phyloP scores from a whole-genome alignment of 2,329 filamentous ascomycete genomes.

The Rasamsonia emersonii region DNA sequence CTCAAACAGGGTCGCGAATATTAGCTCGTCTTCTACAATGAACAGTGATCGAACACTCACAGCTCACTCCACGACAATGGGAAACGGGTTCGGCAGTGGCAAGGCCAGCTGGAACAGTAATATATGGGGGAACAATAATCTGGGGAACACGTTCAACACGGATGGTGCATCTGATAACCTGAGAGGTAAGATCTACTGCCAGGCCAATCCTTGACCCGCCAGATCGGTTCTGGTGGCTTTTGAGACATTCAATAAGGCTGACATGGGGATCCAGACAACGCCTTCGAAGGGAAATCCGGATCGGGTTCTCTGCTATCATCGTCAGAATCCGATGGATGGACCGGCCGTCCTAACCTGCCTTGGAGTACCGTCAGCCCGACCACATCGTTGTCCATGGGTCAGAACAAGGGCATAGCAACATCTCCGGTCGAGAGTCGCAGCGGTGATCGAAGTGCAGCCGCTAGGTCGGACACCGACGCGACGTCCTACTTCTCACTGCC shows the following conservation, averaged over 20 bases:
- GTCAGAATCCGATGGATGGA: constrained; percentile 61
- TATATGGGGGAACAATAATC: constrained; percentile 45
- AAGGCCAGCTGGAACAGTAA: constrained; percentile 38
- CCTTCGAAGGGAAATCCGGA: constrained; percentile 52
- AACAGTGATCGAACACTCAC: constrained; percentile 26
- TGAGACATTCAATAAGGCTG: constrained; percentile 2
- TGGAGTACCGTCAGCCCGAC: constrained; percentile 51
- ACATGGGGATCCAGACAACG: constrained; percentile 12
- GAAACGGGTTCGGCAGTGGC: constrained; percentile 36
- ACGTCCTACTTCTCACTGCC: constrained; percentile 40
- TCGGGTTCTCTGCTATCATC: constrained; percentile 61
- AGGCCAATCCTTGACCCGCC: background rate
- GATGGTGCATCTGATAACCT: constrained; percentile 39
- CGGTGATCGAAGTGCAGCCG: constrained; percentile 32
- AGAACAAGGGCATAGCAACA: constrained; percentile 40
- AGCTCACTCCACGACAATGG: constrained; percentile 31
- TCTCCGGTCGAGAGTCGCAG: constrained; percentile 53
- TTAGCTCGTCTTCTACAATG: constrained; percentile 26
- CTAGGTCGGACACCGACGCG: constrained; percentile 36
- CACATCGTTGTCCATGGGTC: constrained; percentile 37
- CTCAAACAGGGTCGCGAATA: constrained; percentile 30
- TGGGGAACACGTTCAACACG: constrained; percentile 36
- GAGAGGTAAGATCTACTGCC: constrained; percentile 35
- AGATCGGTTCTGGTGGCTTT: background rate
- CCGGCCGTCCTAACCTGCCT: constrained; percentile 40